These are phyloP conservation scores for Talaromyces stipitatus DNA, from an alignment of 495 filamentous ascomycete genomes.

Conservation along the genomic window DNA sequence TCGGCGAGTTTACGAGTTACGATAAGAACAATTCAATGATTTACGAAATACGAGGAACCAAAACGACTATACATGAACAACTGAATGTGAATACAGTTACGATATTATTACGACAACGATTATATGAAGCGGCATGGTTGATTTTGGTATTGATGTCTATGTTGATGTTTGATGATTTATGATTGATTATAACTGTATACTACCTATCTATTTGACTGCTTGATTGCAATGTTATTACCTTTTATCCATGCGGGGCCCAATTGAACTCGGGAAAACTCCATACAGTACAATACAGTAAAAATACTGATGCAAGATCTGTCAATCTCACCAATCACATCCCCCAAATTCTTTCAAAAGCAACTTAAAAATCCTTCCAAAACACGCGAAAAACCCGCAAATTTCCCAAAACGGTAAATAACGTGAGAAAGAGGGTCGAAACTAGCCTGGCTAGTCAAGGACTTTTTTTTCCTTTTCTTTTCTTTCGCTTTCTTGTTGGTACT, in stretches of 20 bases:
- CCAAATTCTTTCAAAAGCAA: no score
- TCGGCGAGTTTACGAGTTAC: not conserved
- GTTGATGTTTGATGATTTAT: not conserved
- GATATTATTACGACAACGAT: not conserved
- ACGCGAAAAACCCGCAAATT: not conserved
- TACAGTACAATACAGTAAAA: not conserved
- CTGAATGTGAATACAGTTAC: not conserved
- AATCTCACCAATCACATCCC: no score
- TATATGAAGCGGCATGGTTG: not conserved
- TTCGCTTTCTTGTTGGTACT: no score
- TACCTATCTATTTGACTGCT: not conserved
- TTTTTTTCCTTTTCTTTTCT: no score
- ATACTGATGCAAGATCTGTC: not conserved
- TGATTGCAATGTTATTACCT: not conserved
- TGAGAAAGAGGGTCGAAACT: not conserved
- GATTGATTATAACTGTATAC: not conserved
- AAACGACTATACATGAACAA: not conserved
- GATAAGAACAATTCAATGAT: not conserved
- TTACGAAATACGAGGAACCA: not conserved
- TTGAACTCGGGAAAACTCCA: not conserved
- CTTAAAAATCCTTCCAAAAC: not conserved
- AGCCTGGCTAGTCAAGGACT: no score
- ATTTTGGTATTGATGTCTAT: not conserved
- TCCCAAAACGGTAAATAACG: not conserved
- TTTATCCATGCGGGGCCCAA: not conserved